Evolutionary conservation across 1,284 basidiomycete species (phyloP).

Genomic region (Cystobasidium slooffiae): DNA sequence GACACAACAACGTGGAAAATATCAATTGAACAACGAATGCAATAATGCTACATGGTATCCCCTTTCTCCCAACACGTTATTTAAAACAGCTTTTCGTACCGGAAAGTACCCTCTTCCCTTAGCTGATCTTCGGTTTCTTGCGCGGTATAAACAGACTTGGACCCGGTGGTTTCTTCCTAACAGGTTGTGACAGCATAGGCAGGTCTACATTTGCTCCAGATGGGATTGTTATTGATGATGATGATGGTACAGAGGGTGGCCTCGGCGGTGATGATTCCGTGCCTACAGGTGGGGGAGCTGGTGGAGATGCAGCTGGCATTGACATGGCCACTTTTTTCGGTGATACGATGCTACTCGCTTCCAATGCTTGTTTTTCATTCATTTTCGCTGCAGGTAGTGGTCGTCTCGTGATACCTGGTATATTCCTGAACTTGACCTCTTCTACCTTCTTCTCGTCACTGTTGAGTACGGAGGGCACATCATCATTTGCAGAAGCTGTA

Average conservation of each 20-base stretch:
- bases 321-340: neutral
- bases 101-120: neutral
- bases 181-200: constrained; percentile 21
- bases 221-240: neutral
- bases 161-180: neutral
- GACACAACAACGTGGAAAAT: too few species aligned
- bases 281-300: neutral
- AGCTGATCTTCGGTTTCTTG: constrained; percentile 2
- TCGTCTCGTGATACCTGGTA: constrained; percentile 16
- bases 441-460: neutral
- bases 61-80: too few species aligned
- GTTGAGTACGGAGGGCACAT: neutral
- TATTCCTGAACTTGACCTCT: neutral
- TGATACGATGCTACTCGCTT: neutral
- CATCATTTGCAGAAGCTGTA: neutral
- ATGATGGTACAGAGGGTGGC: neutral
- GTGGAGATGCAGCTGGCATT: neutral
- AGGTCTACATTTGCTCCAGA: neutral
- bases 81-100: too few species aligned
- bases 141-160: constrained; percentile 32
- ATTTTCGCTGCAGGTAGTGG: neutral
- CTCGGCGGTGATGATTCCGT: constrained; percentile 3
- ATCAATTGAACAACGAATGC: too few species aligned
- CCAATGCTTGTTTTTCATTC: neutral
- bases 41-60: too few species aligned